Evolutionary conservation across 129 eudicot species (phyloP).

Genomic region (Sambucus nigra): DNA sequence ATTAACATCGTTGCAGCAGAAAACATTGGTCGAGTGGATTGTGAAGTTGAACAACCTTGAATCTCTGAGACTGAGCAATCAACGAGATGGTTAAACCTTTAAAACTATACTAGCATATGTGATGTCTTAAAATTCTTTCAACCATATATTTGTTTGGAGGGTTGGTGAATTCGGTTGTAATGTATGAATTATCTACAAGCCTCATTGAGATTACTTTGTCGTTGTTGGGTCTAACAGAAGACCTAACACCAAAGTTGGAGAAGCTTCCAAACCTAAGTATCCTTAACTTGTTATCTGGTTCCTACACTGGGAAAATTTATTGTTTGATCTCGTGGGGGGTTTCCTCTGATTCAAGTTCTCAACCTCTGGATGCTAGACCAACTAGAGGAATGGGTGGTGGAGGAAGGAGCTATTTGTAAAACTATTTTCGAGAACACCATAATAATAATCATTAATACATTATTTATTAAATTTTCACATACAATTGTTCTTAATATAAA

Average conservation of each 20-base stretch:
- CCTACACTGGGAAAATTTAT: not conserved
- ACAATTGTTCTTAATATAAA: too few species aligned
- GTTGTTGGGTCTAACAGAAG: not conserved
- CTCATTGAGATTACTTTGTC: conserved; percentile 16
- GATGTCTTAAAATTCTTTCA: conserved; percentile 7
- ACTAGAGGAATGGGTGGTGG: conserved; percentile 6
- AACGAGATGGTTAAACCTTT: conserved; percentile 6
- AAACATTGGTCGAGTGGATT: conserved; percentile 5
- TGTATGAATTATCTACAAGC: conserved; percentile 7
- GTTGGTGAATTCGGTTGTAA: not conserved
- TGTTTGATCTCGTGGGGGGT: conserved; percentile 7
- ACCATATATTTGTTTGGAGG: conserved; percentile 10
- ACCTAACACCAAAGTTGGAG: conserved; percentile 6
- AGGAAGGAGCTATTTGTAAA: conserved; percentile 5
- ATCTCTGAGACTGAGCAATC: conserved; percentile 15
- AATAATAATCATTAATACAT: too few species aligned
- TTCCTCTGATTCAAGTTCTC: conserved; percentile 9
- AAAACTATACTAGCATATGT: conserved; percentile 7
- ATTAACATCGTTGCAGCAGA: not conserved
- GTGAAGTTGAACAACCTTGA: conserved; percentile 6
- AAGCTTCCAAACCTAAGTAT: conserved; percentile 7
- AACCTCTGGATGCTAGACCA: conserved; percentile 13
- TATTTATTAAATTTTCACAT: too few species aligned
- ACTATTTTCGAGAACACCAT: too few species aligned
- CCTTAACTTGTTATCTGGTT: not conserved